Evolutionary conservation across 1,284 basidiomycete genomes (phyloP), one percentile per base, ranked within the genome.

Genomic region (Golubevia sp.): DNA sequence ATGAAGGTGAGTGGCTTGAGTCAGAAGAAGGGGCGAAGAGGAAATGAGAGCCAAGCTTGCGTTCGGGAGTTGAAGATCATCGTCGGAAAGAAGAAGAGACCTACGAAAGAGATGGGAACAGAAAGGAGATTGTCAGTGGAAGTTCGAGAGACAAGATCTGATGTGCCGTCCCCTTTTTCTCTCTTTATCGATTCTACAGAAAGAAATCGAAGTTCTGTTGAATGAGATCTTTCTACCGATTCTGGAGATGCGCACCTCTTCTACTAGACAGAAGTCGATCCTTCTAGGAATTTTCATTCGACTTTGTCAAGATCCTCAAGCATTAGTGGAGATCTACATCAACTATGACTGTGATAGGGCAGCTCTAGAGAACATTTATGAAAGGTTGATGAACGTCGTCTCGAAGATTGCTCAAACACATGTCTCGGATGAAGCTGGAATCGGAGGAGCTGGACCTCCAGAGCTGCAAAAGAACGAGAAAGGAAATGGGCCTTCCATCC

Each of bases 141-240:
- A n/a, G n/a, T n/a, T 18, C 18, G 48, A 18, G 1, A 18, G 48
- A 23, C 18, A 49, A 49, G 48, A 44, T 44, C 38, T 44, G 38
- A 44, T 44, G 18, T 13, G 11, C 13, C 11, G 18, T 44, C 18
- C 38, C 18, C 18, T 18, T 44, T 44, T 18, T 44, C 51, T 44
- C 38, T 34, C 49, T 25, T 15, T 49, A 11, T 54, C 51, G 8
- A 34, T 24, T 56, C 56, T 73, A 44, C 78, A 94, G 93, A 98
- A 98, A 91, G 97, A 99, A 85, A 98, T 99, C 68, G 97, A 98
- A 84, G 95, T 99, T 48, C 87, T 99, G 34, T 85, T 99, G 61
- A 97, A 97, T 81, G 97, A 99, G 83, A 99, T 99, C 76, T 99
- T 99, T 86, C 90, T 99, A 64, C 97, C 97, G 1, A 97, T 99